Base-by-base conservation (phyloP, 306 rosid genomes). In the Gastrolobium bilobum region DNA sequence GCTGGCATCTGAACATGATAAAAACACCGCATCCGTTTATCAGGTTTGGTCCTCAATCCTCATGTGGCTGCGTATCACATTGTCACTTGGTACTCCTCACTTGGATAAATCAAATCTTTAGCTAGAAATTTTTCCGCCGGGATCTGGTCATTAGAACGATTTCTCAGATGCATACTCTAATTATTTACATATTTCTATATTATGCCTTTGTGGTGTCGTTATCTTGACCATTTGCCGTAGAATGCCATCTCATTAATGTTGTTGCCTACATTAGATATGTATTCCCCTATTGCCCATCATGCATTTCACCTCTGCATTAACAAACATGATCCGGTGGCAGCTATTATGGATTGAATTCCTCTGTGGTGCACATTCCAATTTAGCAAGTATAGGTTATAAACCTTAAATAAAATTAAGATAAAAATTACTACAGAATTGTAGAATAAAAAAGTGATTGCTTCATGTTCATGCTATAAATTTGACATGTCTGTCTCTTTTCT, bases 31-130 rank as follows among this genome's bases (percentile, higher is more conserved):
- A 54, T 14, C 52, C 15, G 58, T 68, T 10, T 93, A 84, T 88
- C 87, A 91, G 99, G 98, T 95, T 75, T 51, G 80, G 31, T 50
- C 67, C 73, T 71, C 58, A 33, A 26, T 50, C 67, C 73, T 71
- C 58, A 33, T 81, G 20, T 67, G 20, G 13, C 46, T 68, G 59
- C 59, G 29, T 70, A 64, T 75, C 70, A 33, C 71, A 51, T 74
- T 81, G 11, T 67, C 71, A 47, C 35, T 44, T 33, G 8, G 71
- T 37, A 58, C 35, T 75, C 50, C 54, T 66, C n/a, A 34, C 9
- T 78, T 63, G 9, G 20, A 71, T n/a, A 44, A 31, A 43, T 58
- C 30, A 65, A 61, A 43, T 42, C n/a, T 60, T 31, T 11, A 47
- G 64, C 81, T 60, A 30, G 68, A 30, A 58, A 56, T 68, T 52